These are phyloP conservation scores for Yamadazyma laniorum DNA, from an alignment of 805 yeast genomes.

Conservation along the genomic window DNA sequence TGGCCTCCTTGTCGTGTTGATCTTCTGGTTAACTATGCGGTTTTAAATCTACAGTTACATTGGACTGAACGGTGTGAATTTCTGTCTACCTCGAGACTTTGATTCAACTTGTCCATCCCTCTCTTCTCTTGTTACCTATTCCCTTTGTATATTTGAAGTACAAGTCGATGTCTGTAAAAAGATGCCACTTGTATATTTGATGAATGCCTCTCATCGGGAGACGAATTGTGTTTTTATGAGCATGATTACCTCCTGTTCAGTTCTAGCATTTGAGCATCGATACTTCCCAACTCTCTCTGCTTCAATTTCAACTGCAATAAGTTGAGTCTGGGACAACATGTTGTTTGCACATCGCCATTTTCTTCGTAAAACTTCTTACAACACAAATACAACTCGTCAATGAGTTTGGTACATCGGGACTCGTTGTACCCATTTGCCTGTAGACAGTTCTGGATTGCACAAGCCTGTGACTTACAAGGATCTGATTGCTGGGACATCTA, in stretches of 20 bases:
- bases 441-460: conserved; percentile 81
- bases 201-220: too few species aligned
- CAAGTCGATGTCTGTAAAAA: too few species aligned
- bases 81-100: too few species aligned
- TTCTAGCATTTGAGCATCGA: conserved; percentile 55
- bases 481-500: conserved; percentile 1
- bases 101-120: too few species aligned
- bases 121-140: too few species aligned
- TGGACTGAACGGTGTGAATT: too few species aligned
- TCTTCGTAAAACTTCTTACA: conserved; percentile 64
- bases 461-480: conserved; percentile 76
- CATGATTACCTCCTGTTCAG: conserved; percentile 12
- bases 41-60: conserved; percentile 62
- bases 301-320: conserved; percentile 61
- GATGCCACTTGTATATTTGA: too few species aligned
- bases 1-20: conserved; percentile 56
- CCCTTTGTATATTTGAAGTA: too few species aligned
- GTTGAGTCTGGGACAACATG: conserved; percentile 78
- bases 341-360: conserved; percentile 56
- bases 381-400: conserved; percentile 72
- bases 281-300: conserved; percentile 54
- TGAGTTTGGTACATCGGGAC: conserved; percentile 64
- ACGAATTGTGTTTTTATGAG: too few species aligned
- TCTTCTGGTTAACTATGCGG: conserved; percentile 62
- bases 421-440: conserved; percentile 64